Evolutionary conservation across 1,139 yeast genomes (phyloP), one percentile per base, ranked within the genome.

Genomic region (Scheffersomyces quercinus): DNA sequence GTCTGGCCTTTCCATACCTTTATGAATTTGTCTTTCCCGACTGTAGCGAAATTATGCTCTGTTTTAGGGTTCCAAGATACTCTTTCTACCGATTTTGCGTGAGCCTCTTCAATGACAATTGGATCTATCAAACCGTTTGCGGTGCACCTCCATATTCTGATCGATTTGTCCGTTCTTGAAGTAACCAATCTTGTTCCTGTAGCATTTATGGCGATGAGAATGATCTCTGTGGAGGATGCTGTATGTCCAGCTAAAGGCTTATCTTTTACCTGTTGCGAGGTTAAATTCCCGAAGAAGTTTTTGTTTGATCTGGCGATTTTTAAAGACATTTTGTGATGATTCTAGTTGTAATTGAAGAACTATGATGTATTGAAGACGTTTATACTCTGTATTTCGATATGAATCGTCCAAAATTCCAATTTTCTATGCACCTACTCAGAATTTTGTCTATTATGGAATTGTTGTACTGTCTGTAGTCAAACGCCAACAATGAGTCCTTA

Each of bases 31-130:
- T 83, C 88, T 41, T 77, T 64, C 1, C 85, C 83, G 12, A 80
- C 85, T 2, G 87, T 74, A 1, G 82, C 87, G 47, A 87, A 68
- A 24, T 75, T 64, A 36, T 66, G 68, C 20, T 78, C 79, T 38
- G 75, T 70, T 12, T 57, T 57, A 0, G 90, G 87, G 45, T 81
- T 74, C 90, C 93, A 87, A 1, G 80, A 60, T 2, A 86, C 52
- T 12, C 75, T 59, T 38, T 76, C 78, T 2, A 81, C 79, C 2
- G 79, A 64, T 45, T 67, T 68, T 2, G 64, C 66, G 47, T 79
- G 83, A 1, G 82, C 70, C 30, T 65, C 63, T 20, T 69, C 77
- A 2, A 78, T 69, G 2, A 68, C 61, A 13, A 70, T 60, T 0
- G 76, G 68, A 5, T 68, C 70, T 3, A 57, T 45, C 24, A 67